phyloP scores from a whole-genome alignment of 148 eudicot species.

The Agrostemma githago region DNA sequence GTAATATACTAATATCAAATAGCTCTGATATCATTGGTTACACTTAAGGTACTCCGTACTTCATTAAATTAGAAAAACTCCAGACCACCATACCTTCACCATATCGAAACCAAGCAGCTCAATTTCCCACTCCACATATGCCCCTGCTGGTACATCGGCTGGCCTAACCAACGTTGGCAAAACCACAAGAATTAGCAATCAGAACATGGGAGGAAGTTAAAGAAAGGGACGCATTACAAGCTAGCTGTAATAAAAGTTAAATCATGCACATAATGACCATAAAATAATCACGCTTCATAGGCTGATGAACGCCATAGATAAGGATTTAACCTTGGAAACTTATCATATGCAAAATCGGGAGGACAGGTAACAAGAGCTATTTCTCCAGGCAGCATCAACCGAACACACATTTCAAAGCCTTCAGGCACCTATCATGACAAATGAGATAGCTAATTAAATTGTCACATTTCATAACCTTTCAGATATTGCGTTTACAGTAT shows the following conservation, averaged over 20 bases:
- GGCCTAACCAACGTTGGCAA: constrained; percentile 49
- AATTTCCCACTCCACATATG: constrained; percentile 86
- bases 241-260: background rate
- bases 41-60: no score
- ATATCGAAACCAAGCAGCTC: constrained; percentile 93
- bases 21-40: background rate
- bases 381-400: constrained; percentile 97
- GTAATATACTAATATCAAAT: background rate
- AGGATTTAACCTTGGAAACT: constrained; percentile 65
- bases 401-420: constrained; percentile 97
- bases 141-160: constrained; percentile 79
- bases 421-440: constrained; percentile 65
- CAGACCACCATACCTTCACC: constrained; percentile 52
- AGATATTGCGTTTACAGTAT: background rate
- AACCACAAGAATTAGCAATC: constrained; percentile 3
- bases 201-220: background rate
- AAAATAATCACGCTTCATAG: background rate
- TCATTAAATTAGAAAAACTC: background rate
- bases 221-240: background rate
- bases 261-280: background rate
- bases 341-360: constrained; percentile 98
- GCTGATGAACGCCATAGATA: background rate
- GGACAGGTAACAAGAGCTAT: constrained; percentile 89
- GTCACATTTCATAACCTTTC: background rate
- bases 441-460: background rate